Evolutionary conservation across 768 basidiomycete species (phyloP).

Genomic region (Strobilomyces dryophilus): DNA sequence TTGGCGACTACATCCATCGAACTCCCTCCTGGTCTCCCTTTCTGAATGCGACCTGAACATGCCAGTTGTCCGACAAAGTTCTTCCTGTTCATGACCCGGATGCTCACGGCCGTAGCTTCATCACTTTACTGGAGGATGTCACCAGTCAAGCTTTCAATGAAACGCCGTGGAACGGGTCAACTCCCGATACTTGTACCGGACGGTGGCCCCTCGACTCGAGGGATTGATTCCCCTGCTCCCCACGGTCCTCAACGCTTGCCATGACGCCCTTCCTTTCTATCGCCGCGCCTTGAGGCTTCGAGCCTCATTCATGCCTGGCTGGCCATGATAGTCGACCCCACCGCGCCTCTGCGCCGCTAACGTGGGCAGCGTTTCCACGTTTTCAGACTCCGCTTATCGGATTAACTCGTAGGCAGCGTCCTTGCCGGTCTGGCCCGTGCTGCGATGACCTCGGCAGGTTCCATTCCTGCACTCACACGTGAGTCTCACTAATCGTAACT

Average conservation of each 20-base stretch:
- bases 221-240: no score
- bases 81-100: not conserved
- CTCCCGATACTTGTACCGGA: no score
- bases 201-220: no score
- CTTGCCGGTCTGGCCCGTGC: slow-evolving; percentile 4
- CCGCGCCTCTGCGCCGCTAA: not conserved
- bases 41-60: no score
- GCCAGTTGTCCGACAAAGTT: not conserved
- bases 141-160: no score
- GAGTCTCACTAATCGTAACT: slow-evolving; percentile 2
- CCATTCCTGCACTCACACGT: slow-evolving; percentile 5
- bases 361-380: not conserved
- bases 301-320: not conserved
- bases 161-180: no score
- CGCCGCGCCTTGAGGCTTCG: not conserved
- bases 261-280: no score
- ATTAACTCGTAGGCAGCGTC: not conserved
- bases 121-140: not conserved
- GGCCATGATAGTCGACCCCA: not conserved
- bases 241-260: not conserved
- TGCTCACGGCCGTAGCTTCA: not conserved
- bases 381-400: slow-evolving; percentile 16
- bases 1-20: not conserved
- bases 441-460: not conserved
- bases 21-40: not conserved